These are phyloP conservation scores for Beta macrorhiza DNA, from an alignment of 179 eudicot genomes.

Conservation along the genomic window DNA sequence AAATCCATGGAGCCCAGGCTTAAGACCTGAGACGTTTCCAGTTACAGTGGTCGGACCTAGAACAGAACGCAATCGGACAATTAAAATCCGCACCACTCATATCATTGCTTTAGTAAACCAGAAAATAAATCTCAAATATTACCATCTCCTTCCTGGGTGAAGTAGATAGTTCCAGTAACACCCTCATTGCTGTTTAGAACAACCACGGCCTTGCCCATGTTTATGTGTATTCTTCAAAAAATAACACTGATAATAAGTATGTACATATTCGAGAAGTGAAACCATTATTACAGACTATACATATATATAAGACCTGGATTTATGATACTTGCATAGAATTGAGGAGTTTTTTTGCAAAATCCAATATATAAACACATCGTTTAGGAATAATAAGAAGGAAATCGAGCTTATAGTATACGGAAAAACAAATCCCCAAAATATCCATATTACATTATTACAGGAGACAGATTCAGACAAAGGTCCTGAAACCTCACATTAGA, in stretches of 20 bases:
- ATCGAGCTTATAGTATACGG: background rate
- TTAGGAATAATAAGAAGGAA: background rate
- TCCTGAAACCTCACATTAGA: background rate
- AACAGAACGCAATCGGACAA: conserved; percentile 2
- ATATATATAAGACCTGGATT: background rate
- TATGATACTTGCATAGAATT: no score
- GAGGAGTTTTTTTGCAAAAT: no score
- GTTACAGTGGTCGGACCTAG: conserved; percentile 86
- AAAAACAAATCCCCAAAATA: background rate
- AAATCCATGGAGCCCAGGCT: conserved; percentile 89
- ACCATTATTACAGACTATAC: background rate
- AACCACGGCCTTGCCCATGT: conserved; percentile 88
- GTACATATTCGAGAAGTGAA: background rate
- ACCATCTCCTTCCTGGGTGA: conserved; percentile 91
- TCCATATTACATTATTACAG: background rate
- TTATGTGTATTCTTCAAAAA: conserved; percentile 57
- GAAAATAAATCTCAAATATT: conserved; percentile 12
- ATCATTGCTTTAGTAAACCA: background rate
- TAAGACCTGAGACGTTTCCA: conserved; percentile 73
- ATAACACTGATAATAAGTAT: background rate
- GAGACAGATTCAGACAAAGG: background rate
- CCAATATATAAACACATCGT: background rate
- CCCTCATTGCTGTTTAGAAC: conserved; percentile 76
- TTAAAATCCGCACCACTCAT: background rate
- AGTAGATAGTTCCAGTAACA: conserved; percentile 70